Evolutionary conservation across 352 stramenopile genomes (phyloP), one percentile per base, ranked within the genome.

Genomic region (Pythium rishiriense): DNA sequence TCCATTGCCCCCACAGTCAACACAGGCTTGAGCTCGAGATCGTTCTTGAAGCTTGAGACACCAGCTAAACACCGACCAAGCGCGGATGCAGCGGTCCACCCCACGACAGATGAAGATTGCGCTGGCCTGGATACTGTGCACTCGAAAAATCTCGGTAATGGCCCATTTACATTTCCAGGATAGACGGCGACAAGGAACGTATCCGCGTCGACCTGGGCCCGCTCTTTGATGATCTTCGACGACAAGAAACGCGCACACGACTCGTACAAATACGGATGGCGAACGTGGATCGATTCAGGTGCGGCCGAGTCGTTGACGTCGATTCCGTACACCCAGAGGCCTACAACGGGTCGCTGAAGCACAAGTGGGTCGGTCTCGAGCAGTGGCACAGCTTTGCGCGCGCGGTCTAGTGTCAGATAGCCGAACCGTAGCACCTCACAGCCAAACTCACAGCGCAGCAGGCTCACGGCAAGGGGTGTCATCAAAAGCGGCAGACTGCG

Each of bases 151-250:
- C 81, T 74, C 15, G 84, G 84, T 22, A 93, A 57, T 4, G 78
- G 75, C 24, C 67, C 73, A 29, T 57, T 58, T 19, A 46, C 58
- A 17, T 63, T 48, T 17, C 61, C 58, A 49, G 76, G 68, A 62
- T 90, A 93, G 3, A 92, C 33, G 39, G 79, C 81, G 19, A 93
- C 74, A 4, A 93, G 71, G 47, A 93, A 91, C 10, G 81, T 89
- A 10, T 79, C 81, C 11, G 64, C 70, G 26, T 78, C 66, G 5
- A 87, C 72, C 1, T 78, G 66, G 8, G 78, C 83, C 19, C 73
- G 77, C 54, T 93, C 85, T 55, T 85, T 87, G 58, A 91, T 78
- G 24, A 69, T 59, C 21, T 72, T 68, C 0, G 83, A 85, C 33
- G 63, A 70, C 3, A 91, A 37, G 51, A 82, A 93, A 2, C 72